Evolutionary conservation across 75 land plant species (phyloP).

Genomic region (Sequoiadendron giganteum): DNA sequence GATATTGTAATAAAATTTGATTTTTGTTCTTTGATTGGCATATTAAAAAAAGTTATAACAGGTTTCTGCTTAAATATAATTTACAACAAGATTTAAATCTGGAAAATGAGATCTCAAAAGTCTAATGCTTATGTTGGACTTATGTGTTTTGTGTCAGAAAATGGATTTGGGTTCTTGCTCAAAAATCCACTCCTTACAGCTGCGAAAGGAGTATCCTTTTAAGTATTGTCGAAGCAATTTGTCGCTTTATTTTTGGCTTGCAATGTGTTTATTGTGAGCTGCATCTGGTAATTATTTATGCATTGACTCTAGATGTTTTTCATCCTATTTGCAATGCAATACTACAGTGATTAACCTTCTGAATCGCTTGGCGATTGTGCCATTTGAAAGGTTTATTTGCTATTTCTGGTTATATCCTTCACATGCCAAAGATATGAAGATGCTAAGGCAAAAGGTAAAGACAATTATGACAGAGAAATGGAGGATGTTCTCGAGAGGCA

Average conservation of each 20-base stretch:
- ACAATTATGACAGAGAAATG: slow-evolving; percentile 42
- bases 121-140: neutral
- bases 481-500: slow-evolving; percentile 49
- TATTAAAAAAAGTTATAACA: neutral
- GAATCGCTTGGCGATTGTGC: neutral
- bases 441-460: slow-evolving; percentile 38
- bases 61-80: neutral
- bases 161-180: slow-evolving; percentile 53
- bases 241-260: neutral
- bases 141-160: slow-evolving; percentile 27
- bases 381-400: neutral
- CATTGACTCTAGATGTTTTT: neutral
- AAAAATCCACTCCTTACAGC: slow-evolving; percentile 52
- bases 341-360: neutral
- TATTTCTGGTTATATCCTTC: neutral
- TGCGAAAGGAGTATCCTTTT: slow-evolving; percentile 53
- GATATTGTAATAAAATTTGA: neutral
- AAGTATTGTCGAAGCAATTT: neutral
- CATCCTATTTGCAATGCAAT: neutral
- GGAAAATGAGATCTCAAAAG: neutral
- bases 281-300: neutral
- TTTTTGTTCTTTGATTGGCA: neutral
- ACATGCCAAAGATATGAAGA: slow-evolving; percentile 34
- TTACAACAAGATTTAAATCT: neutral
- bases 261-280: neutral